These are phyloP conservation scores for Mycena kentingensis DNA, from an alignment of 768 basidiomycete genomes.

Conservation along the genomic window DNA sequence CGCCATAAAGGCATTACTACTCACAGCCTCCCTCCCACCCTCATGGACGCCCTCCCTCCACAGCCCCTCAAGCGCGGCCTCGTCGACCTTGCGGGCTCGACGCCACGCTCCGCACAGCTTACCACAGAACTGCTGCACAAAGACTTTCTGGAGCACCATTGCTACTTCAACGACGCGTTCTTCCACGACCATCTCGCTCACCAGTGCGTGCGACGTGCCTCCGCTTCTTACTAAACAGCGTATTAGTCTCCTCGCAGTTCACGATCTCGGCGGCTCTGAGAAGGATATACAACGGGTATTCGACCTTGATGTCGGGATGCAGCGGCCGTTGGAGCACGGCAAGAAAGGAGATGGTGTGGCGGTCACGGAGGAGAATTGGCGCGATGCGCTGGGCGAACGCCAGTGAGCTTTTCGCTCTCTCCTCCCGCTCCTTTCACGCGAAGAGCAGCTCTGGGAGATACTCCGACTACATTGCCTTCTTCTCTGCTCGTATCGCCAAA, in stretches of 20 bases:
- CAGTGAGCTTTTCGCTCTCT: not conserved
- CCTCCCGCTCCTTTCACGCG: not conserved
- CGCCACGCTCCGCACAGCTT: not conserved
- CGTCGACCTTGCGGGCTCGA: constrained; percentile 3
- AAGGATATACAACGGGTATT: not conserved
- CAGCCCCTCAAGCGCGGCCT: not conserved
- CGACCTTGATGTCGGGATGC: constrained; percentile 2
- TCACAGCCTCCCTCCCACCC: not conserved
- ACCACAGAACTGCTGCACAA: not conserved
- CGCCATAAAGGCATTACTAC: too few relatives aligned
- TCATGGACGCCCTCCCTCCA: not conserved
- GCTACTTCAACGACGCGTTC: not conserved
- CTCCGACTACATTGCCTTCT: constrained; percentile 34
- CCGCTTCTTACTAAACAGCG: not conserved
- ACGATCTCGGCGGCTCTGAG: constrained; percentile 7
- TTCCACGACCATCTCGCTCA: constrained; percentile 12
- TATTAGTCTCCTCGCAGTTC: constrained; percentile 1
- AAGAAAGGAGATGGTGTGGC: not conserved
- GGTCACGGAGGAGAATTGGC: not conserved
- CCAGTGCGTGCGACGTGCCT: not conserved
- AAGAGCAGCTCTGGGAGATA: constrained; percentile 1
- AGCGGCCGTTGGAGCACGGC: not conserved
- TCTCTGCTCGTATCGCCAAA: constrained; percentile 41
- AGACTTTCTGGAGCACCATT: constrained; percentile 12
- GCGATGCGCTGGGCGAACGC: not conserved